Conservation (phyloP, 106 monocot species). For the Acorus gramineus region DNA sequence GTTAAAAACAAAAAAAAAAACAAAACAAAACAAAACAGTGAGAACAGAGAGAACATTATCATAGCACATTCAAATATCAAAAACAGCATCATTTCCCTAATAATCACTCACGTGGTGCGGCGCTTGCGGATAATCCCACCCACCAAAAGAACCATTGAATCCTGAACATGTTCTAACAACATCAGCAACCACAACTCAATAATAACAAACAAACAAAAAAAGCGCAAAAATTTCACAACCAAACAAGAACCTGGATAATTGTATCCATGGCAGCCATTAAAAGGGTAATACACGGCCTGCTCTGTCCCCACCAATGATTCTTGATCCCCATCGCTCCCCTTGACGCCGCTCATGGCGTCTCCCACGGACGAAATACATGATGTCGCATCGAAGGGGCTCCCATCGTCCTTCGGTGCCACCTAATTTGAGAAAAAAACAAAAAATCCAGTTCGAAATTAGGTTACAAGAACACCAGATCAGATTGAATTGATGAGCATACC, state of each 20-base stretch:
- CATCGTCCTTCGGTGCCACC: constrained; percentile 32
- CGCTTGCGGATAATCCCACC: constrained; percentile 40
- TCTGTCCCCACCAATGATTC: constrained; percentile 25
- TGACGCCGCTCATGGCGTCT: constrained; percentile 39
- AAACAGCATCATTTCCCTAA: background rate
- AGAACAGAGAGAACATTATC: no score
- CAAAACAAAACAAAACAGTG: no score
- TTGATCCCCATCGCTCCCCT: constrained; percentile 54
- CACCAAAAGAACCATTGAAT: constrained; percentile 20
- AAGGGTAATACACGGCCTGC: constrained; percentile 38
- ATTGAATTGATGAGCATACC: constrained; percentile 18
- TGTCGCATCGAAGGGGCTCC: constrained; percentile 42
- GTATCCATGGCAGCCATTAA: constrained; percentile 41
- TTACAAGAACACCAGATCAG: background rate
- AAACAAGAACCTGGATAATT: constrained; percentile 62
- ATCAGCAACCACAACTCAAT: background rate
- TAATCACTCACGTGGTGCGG: constrained; percentile 45
- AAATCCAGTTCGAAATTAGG: background rate
- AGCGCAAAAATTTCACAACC: background rate
- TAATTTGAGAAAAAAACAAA: background rate
- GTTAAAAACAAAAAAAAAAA: no score
- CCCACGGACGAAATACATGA: constrained; percentile 59
- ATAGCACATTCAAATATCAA: no score
- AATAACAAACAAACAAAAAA: no score
- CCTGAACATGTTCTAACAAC: constrained; percentile 6